phyloP scores from a whole-genome alignment of 306 rosid genomes.

The Lathyrus oleraceus region DNA sequence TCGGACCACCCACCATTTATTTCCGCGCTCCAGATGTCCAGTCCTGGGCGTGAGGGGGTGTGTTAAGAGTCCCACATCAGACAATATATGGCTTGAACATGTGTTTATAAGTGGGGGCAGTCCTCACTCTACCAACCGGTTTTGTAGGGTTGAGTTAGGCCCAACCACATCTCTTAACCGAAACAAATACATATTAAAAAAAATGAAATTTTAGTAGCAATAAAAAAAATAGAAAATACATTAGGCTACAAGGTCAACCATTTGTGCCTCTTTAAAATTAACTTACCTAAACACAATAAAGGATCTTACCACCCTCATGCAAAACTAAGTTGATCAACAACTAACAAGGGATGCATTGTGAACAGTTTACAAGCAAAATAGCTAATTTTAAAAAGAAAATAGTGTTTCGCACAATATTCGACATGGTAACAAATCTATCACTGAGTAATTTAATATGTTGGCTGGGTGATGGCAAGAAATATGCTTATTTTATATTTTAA shows the following conservation, averaged over 20 bases:
- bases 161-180: no score
- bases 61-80: no score
- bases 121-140: no score
- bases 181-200: background rate
- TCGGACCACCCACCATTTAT: no score
- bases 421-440: background rate
- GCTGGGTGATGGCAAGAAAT: background rate
- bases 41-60: no score
- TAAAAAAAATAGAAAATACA: slow-evolving; percentile 10
- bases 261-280: background rate
- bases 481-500: background rate
- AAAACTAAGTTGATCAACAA: background rate
- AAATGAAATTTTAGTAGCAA: background rate
- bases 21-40: no score
- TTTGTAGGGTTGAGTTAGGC: no score
- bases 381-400: background rate
- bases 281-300: slow-evolving; percentile 4
- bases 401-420: background rate
- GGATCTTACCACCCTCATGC: slow-evolving; percentile 7
- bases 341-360: background rate
- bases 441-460: background rate
- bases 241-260: slow-evolving; percentile 24
- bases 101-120: no score
- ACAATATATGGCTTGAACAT: no score
- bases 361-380: background rate